phyloP scores from a whole-genome alignment of 768 basidiomycete genomes.

The Russula olivacea region DNA sequence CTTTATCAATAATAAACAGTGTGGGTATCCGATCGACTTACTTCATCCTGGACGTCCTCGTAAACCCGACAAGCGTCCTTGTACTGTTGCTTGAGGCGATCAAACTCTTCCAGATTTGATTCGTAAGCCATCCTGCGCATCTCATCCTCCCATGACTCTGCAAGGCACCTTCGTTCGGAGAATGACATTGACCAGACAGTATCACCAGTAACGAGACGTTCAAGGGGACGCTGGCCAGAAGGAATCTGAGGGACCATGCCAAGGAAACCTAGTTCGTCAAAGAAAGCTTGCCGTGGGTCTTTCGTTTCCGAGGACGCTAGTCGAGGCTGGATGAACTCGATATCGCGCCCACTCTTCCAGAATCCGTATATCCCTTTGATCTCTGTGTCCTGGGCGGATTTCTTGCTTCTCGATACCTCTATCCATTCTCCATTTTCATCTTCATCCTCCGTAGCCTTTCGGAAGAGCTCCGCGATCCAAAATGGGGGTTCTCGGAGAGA shows the following conservation, averaged over 20 bases:
- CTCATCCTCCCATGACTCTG: conserved; percentile 43
- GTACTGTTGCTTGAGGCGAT: conserved; percentile 36
- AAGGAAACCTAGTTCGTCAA: conserved; percentile 34
- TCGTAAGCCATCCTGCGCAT: conserved; percentile 34
- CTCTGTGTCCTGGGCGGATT: background rate
- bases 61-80: conserved; percentile 36
- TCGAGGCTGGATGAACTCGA: conserved; percentile 17
- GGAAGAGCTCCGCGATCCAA: conserved; percentile 17
- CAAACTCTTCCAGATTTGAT: conserved; percentile 39
- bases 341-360: conserved; percentile 20
- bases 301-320: background rate
- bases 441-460: conserved; percentile 9
- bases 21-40: conserved; percentile 28
- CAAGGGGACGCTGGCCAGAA: conserved; percentile 33
- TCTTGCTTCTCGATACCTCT: conserved; percentile 3
- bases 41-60: conserved; percentile 49
- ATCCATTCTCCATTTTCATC: conserved; percentile 16
- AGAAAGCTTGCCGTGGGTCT: conserved; percentile 30
- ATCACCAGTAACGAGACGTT: conserved; percentile 32
- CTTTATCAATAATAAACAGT: background rate
- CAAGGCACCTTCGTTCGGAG: conserved; percentile 42
- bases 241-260: conserved; percentile 38
- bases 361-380: conserved; percentile 19
- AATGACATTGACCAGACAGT: conserved; percentile 52
- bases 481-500: conserved; percentile 40